Base-by-base conservation (phyloP, 164 flowering plant genomes). In the Houttuynia cordata region DNA sequence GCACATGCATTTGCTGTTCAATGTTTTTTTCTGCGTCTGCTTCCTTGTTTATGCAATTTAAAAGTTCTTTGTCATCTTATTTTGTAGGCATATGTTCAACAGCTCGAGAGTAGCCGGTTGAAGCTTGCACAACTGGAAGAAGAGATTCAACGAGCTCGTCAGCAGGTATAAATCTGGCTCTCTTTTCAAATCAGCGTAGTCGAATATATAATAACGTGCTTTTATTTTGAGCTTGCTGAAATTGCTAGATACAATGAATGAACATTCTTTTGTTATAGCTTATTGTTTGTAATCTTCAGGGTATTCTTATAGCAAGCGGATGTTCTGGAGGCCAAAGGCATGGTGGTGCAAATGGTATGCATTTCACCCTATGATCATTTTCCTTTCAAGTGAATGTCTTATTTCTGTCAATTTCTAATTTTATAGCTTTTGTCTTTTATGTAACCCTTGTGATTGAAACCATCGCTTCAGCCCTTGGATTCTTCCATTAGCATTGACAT, bases 71-170 rank as follows among this genome's bases (percentile, higher is more conserved):
- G 24, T 14, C 49, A 40, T 62, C 37, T 30, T 67, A 75, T 74
- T n/a, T 62, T 56, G 57, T 66, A 91, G 98, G 95, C 95, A 56
- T 88, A 91, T 76, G 95, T 91, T 69, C 90, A 88, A 75, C 94
- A 88, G 73, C 80, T 88, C 50, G 97, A 91, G 74, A 83, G 56
- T 61, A 85, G 97, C 57, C 71, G 85, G 53, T 24, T 76, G 30
- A 83, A 70, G 88, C 87, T 91, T 34, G 30, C 79, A 59, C 89
- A 86, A 59, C 71, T 91, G 51, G 96, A 88, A 74, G 87, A 86
- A 62, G 97, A 86, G 80, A 83, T 91, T 64, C 82, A 83, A 71
- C 73, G 72, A 55, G 84, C 86, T 53, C 79, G 85, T 0, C 97
- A 86, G 59, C 96, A 91, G 96, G 96, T 86, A 25, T 13, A 42